Conservation (phyloP, 1,284 basidiomycete species). For the Ganoderma multipileum region DNA sequence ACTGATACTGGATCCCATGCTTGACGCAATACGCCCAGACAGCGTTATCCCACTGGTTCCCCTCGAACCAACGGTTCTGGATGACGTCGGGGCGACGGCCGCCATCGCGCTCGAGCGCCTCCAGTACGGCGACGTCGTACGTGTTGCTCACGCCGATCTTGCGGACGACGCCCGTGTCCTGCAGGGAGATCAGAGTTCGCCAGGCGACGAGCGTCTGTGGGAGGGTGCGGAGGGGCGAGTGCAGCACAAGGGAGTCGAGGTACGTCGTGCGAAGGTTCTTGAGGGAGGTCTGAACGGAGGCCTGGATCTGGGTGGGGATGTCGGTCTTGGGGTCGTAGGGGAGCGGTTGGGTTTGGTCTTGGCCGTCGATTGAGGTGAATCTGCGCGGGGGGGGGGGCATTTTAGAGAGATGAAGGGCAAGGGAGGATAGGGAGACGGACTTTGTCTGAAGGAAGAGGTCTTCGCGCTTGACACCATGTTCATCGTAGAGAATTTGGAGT, state of each 20-base stretch:
- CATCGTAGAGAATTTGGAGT: constrained; percentile 48
- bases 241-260: constrained; percentile 79
- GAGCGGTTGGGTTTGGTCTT: constrained; percentile 70
- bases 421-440: constrained; percentile 43
- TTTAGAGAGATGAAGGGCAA: neutral
- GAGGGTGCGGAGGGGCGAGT: constrained; percentile 71
- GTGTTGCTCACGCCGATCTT: constrained; percentile 80
- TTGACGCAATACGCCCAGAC: constrained; percentile 62
- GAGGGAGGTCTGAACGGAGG: constrained; percentile 72
- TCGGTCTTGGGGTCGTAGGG: constrained; percentile 70
- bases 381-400: constrained; percentile 44
- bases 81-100: constrained; percentile 66
- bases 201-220: constrained; percentile 73
- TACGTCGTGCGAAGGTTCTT: constrained; percentile 71
- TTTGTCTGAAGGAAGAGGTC: constrained; percentile 69
- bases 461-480: constrained; percentile 45
- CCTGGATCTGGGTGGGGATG: constrained; percentile 64
- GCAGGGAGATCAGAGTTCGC: constrained; percentile 62
- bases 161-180: constrained; percentile 66
- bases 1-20: constrained; percentile 78
- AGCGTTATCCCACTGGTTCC: constrained; percentile 76
- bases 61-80: constrained; percentile 85
- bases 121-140: constrained; percentile 67
- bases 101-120: constrained; percentile 57
- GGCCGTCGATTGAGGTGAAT: constrained; percentile 75